A percentile compares a stretch with the other conserved stretches of the same genome.
Conservation (phyloP, 2,329 filamentous ascomycete species). For the Colletotrichum destructivum region DNA sequence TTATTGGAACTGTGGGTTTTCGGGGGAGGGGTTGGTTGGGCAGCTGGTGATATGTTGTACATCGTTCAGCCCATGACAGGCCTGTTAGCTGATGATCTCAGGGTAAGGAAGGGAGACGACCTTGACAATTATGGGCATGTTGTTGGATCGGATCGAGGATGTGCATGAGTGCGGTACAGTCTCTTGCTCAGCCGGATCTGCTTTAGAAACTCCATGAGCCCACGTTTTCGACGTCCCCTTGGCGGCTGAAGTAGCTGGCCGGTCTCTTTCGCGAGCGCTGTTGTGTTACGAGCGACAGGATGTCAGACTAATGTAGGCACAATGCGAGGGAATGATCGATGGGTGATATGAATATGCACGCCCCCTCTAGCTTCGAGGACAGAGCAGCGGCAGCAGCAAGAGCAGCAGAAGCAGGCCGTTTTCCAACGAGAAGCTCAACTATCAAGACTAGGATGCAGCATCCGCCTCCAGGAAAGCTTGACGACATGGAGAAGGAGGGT, state of each 20-base stretch:
- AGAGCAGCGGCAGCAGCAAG: background rate
- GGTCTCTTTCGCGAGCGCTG: constrained; percentile 4
- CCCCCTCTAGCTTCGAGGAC: background rate
- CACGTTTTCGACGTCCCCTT: background rate
- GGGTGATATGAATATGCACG: background rate
- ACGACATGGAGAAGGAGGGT: constrained; percentile 33
- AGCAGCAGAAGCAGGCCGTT: no score
- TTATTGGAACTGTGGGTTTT: background rate
- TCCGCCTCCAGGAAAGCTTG: constrained; percentile 24
- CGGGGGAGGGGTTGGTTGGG: background rate
- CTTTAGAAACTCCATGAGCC: background rate
- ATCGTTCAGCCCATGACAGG: background rate
- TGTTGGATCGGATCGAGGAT: background rate
- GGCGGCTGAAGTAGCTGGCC: background rate
- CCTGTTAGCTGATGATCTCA: background rate
- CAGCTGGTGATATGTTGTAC: background rate
- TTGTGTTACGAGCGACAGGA: background rate
- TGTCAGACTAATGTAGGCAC: constrained; percentile 32
- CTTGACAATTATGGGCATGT: background rate
- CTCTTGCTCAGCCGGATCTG: background rate
- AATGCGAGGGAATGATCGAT: background rate
- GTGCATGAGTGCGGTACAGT: background rate
- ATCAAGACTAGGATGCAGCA: constrained; percentile 18
- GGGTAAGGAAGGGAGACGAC: background rate
- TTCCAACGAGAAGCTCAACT: background rate